A percentile compares a stretch with the other conserved stretches of the same genome.
Conservation (phyloP, 768 basidiomycete genomes). For the Pleurotus ostreatus region DNA sequence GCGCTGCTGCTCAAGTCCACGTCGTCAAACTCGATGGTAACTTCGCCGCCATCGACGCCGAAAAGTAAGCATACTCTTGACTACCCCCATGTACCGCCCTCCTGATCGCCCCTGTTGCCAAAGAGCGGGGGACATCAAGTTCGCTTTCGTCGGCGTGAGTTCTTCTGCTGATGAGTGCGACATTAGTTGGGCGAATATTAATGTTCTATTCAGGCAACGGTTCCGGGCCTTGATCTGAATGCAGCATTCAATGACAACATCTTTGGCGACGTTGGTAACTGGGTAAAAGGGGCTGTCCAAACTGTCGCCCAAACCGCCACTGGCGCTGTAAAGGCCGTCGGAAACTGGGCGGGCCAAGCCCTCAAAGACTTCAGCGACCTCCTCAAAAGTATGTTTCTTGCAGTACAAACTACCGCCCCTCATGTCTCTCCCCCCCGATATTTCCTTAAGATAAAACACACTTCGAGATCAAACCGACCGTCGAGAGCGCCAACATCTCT, state of each 20-base stretch:
- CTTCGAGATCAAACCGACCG: slow-evolving; percentile 8
- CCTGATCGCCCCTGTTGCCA: neutral
- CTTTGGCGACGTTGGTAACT: neutral
- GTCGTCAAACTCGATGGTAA: slow-evolving; percentile 29
- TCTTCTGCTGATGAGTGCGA: slow-evolving; percentile 8
- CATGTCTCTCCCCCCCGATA: slow-evolving; percentile 5
- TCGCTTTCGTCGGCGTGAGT: neutral
- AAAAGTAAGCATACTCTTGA: slow-evolving; percentile 8
- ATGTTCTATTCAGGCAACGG: neutral
- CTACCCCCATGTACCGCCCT: neutral
- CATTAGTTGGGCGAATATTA: slow-evolving; percentile 4
- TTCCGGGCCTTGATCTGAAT: neutral
- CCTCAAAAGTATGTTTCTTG: slow-evolving; percentile 8
- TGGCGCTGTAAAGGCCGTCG: neutral
- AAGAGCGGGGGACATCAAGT: neutral
- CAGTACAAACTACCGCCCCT: slow-evolving; percentile 14
- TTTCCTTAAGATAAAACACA: neutral
- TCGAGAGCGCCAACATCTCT: slow-evolving; percentile 7
- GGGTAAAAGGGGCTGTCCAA: neutral
- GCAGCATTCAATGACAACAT: neutral
- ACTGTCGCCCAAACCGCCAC: neutral
- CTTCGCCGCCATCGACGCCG: slow-evolving; percentile 22
- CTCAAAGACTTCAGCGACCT: slow-evolving; percentile 17
- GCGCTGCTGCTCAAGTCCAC: slow-evolving; percentile 21
- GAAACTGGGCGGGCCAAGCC: neutral